Conservation (phyloP, 2,329 filamentous ascomycete species). For the Aspergillus sp. region DNA sequence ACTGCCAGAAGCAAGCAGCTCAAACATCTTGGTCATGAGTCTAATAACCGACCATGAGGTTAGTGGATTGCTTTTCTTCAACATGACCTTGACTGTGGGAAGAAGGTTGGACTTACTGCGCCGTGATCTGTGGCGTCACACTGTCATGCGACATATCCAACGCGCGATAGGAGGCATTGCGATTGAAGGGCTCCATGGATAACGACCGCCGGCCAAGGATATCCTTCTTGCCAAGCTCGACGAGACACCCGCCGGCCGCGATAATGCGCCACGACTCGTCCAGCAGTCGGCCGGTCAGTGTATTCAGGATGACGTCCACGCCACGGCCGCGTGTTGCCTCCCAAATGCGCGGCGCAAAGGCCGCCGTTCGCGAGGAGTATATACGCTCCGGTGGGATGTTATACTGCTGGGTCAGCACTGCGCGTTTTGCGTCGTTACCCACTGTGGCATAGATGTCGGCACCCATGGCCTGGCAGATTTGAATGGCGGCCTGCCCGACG, state of each 20-base stretch:
- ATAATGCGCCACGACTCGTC: conserved; percentile 23
- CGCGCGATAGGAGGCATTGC: conserved; percentile 16
- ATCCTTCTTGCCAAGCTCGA: not conserved
- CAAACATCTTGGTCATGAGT: not conserved
- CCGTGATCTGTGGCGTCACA: not conserved
- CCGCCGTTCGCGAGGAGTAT: conserved; percentile 23
- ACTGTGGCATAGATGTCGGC: conserved; percentile 25
- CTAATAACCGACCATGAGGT: no score
- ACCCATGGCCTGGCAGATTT: conserved; percentile 8
- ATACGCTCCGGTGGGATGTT: conserved; percentile 24
- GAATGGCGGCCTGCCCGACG: conserved; percentile 27
- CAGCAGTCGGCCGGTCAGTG: conserved; percentile 11
- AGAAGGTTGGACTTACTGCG: no score
- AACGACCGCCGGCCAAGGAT: not conserved
- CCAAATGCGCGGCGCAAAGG: conserved; percentile 21
- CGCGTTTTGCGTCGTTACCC: conserved; percentile 20
- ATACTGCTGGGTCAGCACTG: conserved; percentile 17
- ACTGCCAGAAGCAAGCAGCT: not conserved
- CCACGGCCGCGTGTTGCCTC: conserved; percentile 23
- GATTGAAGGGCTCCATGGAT: conserved; percentile 19
- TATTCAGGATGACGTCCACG: conserved; percentile 24
- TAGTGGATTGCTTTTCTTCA: no score
- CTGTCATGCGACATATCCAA: conserved; percentile 19
- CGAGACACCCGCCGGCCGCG: not conserved
- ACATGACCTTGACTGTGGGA: no score